These are phyloP conservation scores for Ascosphaera apis DNA, from an alignment of 2,329 filamentous ascomycete genomes.

Conservation along the genomic window DNA sequence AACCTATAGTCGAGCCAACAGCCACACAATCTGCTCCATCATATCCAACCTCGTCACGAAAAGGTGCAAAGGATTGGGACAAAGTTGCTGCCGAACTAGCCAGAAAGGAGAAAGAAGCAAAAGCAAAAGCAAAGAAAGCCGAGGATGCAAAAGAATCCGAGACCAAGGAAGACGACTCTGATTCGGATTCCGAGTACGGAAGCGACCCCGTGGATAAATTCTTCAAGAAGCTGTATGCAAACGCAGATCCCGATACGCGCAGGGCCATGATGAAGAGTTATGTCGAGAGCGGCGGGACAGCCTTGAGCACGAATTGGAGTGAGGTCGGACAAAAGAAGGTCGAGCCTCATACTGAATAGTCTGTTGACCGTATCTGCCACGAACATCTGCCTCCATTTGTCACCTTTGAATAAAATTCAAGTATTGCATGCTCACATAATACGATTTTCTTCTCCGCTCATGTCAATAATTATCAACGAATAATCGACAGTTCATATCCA, in stretches of 20 bases:
- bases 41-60: constrained; percentile 72
- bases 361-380: too few relatives aligned
- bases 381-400: too few relatives aligned
- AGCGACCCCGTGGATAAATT: constrained; percentile 50
- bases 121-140: constrained; percentile 9
- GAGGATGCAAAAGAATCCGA: constrained; percentile 8
- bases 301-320: constrained; percentile 75
- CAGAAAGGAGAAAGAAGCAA: constrained; percentile 11
- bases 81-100: constrained; percentile 36
- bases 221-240: constrained; percentile 74
- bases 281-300: constrained; percentile 77
- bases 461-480: too few relatives aligned
- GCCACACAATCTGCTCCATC: constrained; percentile 24
- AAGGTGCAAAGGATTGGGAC: constrained; percentile 82
- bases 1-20: constrained; percentile 3
- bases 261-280: constrained; percentile 98
- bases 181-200: constrained; percentile 32
- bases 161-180: constrained; percentile 28
- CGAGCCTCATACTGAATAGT: constrained; percentile 26
- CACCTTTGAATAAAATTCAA: too few relatives aligned
- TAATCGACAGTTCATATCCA: too few relatives aligned
- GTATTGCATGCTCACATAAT: too few relatives aligned
- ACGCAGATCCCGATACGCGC: constrained; percentile 53
- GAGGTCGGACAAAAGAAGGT: constrained; percentile 55
- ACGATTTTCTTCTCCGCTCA: too few relatives aligned